phyloP scores from a whole-genome alignment of 805 yeast species.

The Vanderwaltozyma verrucispora region DNA sequence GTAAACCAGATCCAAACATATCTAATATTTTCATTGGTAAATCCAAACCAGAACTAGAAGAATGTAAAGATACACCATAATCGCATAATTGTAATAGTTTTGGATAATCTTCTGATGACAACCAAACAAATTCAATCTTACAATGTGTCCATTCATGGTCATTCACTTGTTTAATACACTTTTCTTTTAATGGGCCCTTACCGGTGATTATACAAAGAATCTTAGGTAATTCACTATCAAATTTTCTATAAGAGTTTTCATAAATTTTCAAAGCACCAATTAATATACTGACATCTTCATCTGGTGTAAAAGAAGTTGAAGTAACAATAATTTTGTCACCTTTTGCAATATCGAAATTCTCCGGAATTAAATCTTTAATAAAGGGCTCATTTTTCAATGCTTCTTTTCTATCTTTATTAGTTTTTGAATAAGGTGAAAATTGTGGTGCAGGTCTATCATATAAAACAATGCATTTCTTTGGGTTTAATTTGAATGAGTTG shows the following conservation, averaged over 20 bases:
- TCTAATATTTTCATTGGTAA: slow-evolving; percentile 96
- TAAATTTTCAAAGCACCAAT: slow-evolving; percentile 57
- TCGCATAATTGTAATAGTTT: slow-evolving; percentile 65
- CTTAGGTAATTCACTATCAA: slow-evolving; percentile 31
- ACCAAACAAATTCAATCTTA: slow-evolving; percentile 60
- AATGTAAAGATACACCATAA: slow-evolving; percentile 80
- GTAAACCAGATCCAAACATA: slow-evolving; percentile 92
- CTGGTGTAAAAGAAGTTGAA: slow-evolving; percentile 92
- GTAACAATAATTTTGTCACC: slow-evolving; percentile 63
- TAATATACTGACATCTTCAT: slow-evolving; percentile 72
- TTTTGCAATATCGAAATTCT: slow-evolving; percentile 25
- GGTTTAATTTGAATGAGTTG: slow-evolving; percentile 42
- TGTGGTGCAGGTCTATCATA: slow-evolving; percentile 77
- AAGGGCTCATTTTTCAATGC: slow-evolving; percentile 19
- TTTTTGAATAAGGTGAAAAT: slow-evolving; percentile 41
- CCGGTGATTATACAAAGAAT: slow-evolving; percentile 84
- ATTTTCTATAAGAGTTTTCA: slow-evolving; percentile 30
- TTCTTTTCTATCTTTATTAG: slow-evolving; percentile 5
- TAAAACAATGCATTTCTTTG: slow-evolving; percentile 47
- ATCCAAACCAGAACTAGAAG: slow-evolving; percentile 87
- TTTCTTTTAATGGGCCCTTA: slow-evolving; percentile 71
- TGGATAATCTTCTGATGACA: slow-evolving; percentile 71
- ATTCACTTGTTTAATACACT: slow-evolving; percentile 41
- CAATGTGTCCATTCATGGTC: slow-evolving; percentile 38
- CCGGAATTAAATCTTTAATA: slow-evolving; percentile 27